Evolutionary conservation across 2,329 filamentous ascomycete genomes (phyloP).

Genomic region (Neofusicoccum ribis): DNA sequence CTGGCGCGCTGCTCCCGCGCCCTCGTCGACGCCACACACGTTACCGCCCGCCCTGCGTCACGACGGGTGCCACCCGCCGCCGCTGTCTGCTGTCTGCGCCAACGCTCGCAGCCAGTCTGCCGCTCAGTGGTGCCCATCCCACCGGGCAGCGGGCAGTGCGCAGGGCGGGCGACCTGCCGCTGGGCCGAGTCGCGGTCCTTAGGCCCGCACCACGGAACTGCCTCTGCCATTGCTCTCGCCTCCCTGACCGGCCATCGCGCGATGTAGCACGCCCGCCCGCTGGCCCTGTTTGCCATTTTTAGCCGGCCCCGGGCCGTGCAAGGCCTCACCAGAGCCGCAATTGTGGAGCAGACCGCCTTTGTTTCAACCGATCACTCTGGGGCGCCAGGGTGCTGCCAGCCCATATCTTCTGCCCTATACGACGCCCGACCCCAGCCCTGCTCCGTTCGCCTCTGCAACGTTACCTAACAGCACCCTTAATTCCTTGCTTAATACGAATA

Average conservation of each 20-base stretch:
- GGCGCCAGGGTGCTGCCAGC: not conserved
- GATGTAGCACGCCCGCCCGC: not conserved
- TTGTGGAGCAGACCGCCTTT: constrained; percentile 9
- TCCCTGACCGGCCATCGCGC: not conserved
- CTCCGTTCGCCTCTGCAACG: not conserved
- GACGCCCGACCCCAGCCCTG: not conserved
- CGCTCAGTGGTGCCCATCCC: not conserved
- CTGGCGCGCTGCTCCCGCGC: not conserved
- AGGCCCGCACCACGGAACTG: constrained; percentile 4
- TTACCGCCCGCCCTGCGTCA: not conserved
- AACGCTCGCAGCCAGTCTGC: not conserved
- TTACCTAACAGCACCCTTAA: constrained; percentile 2
- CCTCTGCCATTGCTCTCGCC: not conserved
- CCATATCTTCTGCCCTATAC: not conserved
- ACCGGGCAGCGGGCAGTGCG: not conserved
- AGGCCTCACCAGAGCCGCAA: constrained; percentile 2
- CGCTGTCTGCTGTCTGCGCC: not conserved
- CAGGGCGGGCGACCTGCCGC: not conserved
- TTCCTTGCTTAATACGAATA: not conserved
- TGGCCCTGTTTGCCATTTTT: not conserved
- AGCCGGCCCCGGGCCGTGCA: not conserved
- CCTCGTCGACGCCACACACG: not conserved
- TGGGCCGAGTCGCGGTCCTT: not conserved
- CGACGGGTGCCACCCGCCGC: not conserved
- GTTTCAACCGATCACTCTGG: not conserved